phyloP scores from a whole-genome alignment of 768 basidiomycete genomes.

The Kwoniella dendrophila region DNA sequence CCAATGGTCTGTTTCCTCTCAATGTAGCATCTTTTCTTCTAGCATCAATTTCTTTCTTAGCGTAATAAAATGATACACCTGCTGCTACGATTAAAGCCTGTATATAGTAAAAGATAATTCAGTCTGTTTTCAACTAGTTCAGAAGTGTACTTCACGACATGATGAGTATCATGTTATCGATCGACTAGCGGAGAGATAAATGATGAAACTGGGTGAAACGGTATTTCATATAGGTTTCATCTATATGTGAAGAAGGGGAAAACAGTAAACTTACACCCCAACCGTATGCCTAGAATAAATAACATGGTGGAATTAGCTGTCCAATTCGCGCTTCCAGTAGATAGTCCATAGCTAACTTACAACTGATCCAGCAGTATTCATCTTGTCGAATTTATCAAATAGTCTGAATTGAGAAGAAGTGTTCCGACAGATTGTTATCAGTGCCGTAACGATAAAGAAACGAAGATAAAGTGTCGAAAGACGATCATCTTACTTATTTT shows the following conservation, averaged over 20 bases:
- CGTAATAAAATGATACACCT: slow-evolving; percentile 36
- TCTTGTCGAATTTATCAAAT: slow-evolving; percentile 2
- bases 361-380: slow-evolving; percentile 43
- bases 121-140: no score
- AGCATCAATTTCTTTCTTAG: slow-evolving; percentile 35
- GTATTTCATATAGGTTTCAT: no score
- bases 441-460: neutral
- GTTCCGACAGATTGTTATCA: no score
- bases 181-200: no score
- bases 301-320: no score
- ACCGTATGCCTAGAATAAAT: slow-evolving; percentile 34
- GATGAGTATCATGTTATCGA: no score
- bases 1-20: slow-evolving; percentile 26
- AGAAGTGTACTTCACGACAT: no score
- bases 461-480: neutral
- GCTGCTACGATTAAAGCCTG: slow-evolving; percentile 41
- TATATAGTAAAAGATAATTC: neutral
- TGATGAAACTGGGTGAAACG: no score
- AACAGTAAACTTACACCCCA: slow-evolving; percentile 49
- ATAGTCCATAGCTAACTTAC: slow-evolving; percentile 17
- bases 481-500: neutral
- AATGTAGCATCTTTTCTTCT: slow-evolving; percentile 28
- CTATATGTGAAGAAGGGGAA: no score
- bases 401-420: no score
- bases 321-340: neutral